Evolutionary conservation across 257 asterid genomes (phyloP).

Genomic region (Gentiana macrophylla): DNA sequence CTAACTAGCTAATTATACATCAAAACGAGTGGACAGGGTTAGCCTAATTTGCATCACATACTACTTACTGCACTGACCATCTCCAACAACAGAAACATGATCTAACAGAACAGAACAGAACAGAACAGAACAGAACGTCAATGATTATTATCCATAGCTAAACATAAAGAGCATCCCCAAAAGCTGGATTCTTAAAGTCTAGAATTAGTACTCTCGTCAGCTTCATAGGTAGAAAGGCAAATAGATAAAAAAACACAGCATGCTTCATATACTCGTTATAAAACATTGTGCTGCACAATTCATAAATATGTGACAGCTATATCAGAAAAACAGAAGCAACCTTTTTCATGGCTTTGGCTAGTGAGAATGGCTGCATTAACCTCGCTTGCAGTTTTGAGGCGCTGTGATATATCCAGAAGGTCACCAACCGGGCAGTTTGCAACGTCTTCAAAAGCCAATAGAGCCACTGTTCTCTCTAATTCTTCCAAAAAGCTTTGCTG

Average conservation of each 20-base stretch:
- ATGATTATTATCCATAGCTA: too few relatives aligned
- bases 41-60: too few relatives aligned
- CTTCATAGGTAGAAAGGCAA: neutral
- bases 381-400: slow-evolving; percentile 78
- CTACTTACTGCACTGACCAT: too few relatives aligned
- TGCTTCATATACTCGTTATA: slow-evolving; percentile 2
- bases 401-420: slow-evolving; percentile 68
- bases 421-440: slow-evolving; percentile 61
- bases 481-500: slow-evolving; percentile 72
- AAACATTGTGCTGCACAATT: neutral
- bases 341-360: slow-evolving; percentile 89
- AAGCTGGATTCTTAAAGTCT: neutral
- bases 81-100: too few relatives aligned
- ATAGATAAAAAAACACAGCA: neutral
- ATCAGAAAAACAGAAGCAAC: slow-evolving; percentile 21
- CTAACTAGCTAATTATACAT: too few relatives aligned
- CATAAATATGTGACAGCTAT: neutral
- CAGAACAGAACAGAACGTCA: too few relatives aligned
- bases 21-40: too few relatives aligned
- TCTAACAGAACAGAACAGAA: too few relatives aligned
- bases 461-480: slow-evolving; percentile 68
- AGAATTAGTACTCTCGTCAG: neutral
- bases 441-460: slow-evolving; percentile 75
- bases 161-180: too few relatives aligned
- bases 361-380: slow-evolving; percentile 81